A percentile compares a stretch with the other conserved stretches of the same genome.
Evolutionary conservation across 345 rosid genomes (phyloP).

Genomic region (Punica granatum): DNA sequence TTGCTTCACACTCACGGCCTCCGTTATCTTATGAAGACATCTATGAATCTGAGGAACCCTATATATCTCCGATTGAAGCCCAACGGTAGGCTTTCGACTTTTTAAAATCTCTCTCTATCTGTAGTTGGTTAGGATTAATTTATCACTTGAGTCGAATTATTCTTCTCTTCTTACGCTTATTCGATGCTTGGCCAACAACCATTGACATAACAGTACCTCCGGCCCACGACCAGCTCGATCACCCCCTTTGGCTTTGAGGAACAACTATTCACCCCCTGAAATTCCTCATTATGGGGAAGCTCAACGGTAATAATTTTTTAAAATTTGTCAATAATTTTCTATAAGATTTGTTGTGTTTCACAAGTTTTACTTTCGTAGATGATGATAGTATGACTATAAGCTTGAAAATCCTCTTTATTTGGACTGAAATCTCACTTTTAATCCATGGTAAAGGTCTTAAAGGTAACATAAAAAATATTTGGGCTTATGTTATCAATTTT

Average conservation of each 20-base stretch:
- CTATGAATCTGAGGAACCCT: background rate
- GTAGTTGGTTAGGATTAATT: background rate
- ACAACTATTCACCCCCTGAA: constrained; percentile 6
- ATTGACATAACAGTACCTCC: background rate
- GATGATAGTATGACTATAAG: background rate
- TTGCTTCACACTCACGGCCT: constrained; percentile 1
- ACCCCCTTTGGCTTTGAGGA: constrained; percentile 5
- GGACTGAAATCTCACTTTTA: background rate
- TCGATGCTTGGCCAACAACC: background rate
- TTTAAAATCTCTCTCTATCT: constrained; percentile 8
- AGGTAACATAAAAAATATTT: background rate
- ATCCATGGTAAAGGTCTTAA: background rate
- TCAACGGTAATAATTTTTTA: constrained; percentile 1
- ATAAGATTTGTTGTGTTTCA: background rate
- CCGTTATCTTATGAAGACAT: constrained; percentile 6
- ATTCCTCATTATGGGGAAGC: constrained; percentile 9
- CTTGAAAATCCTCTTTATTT: background rate
- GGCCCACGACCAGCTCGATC: constrained; percentile 4
- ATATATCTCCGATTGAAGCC: constrained; percentile 16
- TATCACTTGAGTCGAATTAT: background rate
- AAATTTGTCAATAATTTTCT: background rate
- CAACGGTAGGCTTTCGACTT: constrained; percentile 28
- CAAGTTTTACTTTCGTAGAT: background rate
- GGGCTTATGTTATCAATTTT: background rate
- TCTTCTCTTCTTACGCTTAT: background rate